Evolutionary conservation across 495 filamentous ascomycete genomes (phyloP), one percentile per base, ranked within the genome.

Genomic region (Penicillium odoratum): DNA sequence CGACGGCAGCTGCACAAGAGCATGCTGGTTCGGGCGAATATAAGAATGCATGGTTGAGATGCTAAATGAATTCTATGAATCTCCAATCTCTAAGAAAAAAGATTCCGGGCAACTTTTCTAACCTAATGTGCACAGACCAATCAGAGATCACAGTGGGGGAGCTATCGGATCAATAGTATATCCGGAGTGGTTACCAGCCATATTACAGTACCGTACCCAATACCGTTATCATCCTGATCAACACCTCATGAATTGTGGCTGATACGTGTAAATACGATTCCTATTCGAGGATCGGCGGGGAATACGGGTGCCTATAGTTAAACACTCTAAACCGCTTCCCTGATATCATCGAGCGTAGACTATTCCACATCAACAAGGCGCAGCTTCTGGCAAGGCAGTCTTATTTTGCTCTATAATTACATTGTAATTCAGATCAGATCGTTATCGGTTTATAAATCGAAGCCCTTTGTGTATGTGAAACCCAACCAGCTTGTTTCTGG

Each of bases 1-100:
- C 33, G 89, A 91, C 3, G 88, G 87, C 15, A 92, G 79, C 58
- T 83, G 80, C 26, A 93, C 69, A 26, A 73, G 83, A 53, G 90
- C 81, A 69, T 82, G 85, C 11, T 83, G 76, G 64, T 88, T 72
- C 6, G 88, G 86, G 54, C 80, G 77, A 58, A 93, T 79, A 31
- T 80, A 76, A 9, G 76, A 75, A 62, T 77, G 71, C 76, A 80
- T 78, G 33, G 26, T 67, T 52, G 3, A 16, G 38, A 33, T 26
- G 25, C 44, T 15, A 16, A 9, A 26, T 29, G 31, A 28, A 15
- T 28, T n/a, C 7, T 48, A 28, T 18, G 44, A 48, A 48, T 26
- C 38, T 40, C 38, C 4, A 38, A 38, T 38, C 34, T 33, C 31
- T 10, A 33, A 40, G 43, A 45, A 46, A 62, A 65, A 62, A 62